Base-by-base conservation (phyloP, 768 basidiomycete species). In the Pisolithus microcarpus region DNA sequence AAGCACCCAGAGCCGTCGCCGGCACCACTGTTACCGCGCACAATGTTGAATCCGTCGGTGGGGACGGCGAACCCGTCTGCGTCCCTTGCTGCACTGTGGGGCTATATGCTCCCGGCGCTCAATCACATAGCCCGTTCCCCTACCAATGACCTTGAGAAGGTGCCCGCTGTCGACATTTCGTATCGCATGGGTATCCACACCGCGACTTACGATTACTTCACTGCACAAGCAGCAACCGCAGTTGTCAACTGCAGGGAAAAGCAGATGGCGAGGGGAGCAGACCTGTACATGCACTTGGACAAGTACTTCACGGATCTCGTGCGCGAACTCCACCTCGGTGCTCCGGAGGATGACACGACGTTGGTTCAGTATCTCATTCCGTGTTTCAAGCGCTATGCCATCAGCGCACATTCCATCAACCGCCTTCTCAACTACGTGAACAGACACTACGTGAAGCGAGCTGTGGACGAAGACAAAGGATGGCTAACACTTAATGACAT, bases 201-300 rank as follows among this genome's bases (percentile, higher is more conserved):
- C 18, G 84, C 85, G n/a, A 81, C 81, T 50, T 88, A 89, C 73
- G 86, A 87, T 70, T 88, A 87, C 78, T 79, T 82, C 62, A 80
- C 79, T 49, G 64, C 77, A n/a, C 78, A 48, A 34, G 18, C 24
- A 4, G 54, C 52, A 43, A 21, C 53, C 39, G 54, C 60, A 19
- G 44, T 61, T 44, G 70, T 68, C 19, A 64, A 60, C 43, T 64
- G 66, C 24, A 45, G 60, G 36, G 61, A 52, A 39, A 62, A 42
- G 43, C 61, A 60, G 28, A 66, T 70, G 53, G 65, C 68, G 21
- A 80, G 73, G 61, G 84, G 84, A 15, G 77, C 77, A 34, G 86
- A 87, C 66, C 71, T 89, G 43, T 89, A 89, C 69, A 77, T 77
- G 46, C 80, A 81, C 54, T 76, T 88, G 49, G 86, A 89, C 72